phyloP scores from a whole-genome alignment of 352 stramenopile species.

The Phytopythium ostracodes region DNA sequence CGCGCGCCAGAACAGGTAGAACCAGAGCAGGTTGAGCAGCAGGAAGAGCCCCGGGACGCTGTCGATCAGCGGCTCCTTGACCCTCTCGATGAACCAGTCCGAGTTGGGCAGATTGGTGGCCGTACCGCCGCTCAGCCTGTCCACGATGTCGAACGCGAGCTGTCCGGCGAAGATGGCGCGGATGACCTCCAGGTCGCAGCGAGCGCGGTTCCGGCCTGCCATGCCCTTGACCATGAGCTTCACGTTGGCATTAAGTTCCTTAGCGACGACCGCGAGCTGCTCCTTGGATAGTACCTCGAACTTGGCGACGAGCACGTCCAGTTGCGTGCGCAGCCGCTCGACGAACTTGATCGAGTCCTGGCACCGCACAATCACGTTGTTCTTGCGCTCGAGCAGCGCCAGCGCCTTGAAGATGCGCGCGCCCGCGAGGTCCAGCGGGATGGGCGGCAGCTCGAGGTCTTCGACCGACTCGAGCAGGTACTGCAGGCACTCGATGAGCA shows the following conservation, averaged over 20 bases:
- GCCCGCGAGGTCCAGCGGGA: constrained; percentile 42
- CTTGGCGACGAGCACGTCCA: constrained; percentile 92
- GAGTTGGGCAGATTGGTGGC: constrained; percentile 89
- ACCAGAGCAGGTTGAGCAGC: constrained; percentile 72
- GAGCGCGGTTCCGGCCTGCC: constrained; percentile 46
- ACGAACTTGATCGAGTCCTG: constrained; percentile 96
- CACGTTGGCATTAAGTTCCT: constrained; percentile 88
- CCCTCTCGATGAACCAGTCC: constrained; percentile 75
- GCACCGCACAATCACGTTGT: constrained; percentile 89
- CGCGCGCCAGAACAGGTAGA: constrained; percentile 56
- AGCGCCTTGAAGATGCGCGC: constrained; percentile 92
- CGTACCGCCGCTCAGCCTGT: constrained; percentile 90
- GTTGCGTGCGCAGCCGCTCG: constrained; percentile 84
- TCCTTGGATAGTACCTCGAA: constrained; percentile 86
- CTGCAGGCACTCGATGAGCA: constrained; percentile 96
- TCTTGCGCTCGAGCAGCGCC: constrained; percentile 85
- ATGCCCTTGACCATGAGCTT: constrained; percentile 82
- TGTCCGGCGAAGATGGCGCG: constrained; percentile 91
- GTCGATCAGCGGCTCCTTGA: constrained; percentile 66
- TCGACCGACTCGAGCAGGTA: constrained; percentile 96
- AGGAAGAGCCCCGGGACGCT: constrained; percentile 57
- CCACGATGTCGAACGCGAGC: constrained; percentile 93
- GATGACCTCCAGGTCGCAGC: constrained; percentile 81
- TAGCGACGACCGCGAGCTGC: constrained; percentile 85
- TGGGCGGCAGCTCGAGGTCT: constrained; percentile 63